A percentile compares a stretch with the other conserved stretches of the same genome.
These are phyloP conservation scores for Pholiota conissans DNA, from an alignment of 768 basidiomycete species.

Conservation along the genomic window DNA sequence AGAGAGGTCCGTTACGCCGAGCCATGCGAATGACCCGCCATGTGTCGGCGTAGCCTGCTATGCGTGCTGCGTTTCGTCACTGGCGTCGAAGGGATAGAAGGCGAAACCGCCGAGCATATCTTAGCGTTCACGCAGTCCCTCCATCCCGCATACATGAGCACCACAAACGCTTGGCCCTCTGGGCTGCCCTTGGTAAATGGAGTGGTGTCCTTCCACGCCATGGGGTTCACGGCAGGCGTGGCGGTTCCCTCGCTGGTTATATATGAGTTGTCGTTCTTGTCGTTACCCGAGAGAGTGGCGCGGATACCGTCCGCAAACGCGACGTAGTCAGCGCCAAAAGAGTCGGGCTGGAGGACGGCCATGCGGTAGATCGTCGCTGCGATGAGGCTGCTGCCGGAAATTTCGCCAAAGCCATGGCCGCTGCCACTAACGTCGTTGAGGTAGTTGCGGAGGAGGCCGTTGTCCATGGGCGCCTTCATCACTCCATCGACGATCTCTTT, in stretches of 20 bases:
- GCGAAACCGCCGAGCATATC: slow-evolving; percentile 12
- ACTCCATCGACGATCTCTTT: slow-evolving; percentile 47
- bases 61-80: neutral
- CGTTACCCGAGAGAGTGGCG: slow-evolving; percentile 26
- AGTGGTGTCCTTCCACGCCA: slow-evolving; percentile 34
- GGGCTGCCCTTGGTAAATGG: slow-evolving; percentile 38
- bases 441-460: slow-evolving; percentile 43
- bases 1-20: no score
- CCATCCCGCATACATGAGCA: slow-evolving; percentile 41
- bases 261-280: slow-evolving; percentile 25
- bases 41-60: neutral
- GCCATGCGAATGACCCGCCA: neutral
- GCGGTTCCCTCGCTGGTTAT: slow-evolving; percentile 30
- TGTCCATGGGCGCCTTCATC: slow-evolving; percentile 29
- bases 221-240: slow-evolving; percentile 38
- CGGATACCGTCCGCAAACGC: slow-evolving; percentile 37
- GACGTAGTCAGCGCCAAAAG: slow-evolving; percentile 30
- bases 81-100: neutral
- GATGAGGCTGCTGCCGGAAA: slow-evolving; percentile 40
- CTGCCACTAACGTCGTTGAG: slow-evolving; percentile 27
- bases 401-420: slow-evolving; percentile 41
- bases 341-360: slow-evolving; percentile 32
- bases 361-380: slow-evolving; percentile 41
- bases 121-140: slow-evolving; percentile 36
- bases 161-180: slow-evolving; percentile 41